A percentile compares a stretch with the other conserved stretches of the same genome.
phyloP scores from a whole-genome alignment of 495 filamentous ascomycete genomes.

The Trichoderma reesei region DNA sequence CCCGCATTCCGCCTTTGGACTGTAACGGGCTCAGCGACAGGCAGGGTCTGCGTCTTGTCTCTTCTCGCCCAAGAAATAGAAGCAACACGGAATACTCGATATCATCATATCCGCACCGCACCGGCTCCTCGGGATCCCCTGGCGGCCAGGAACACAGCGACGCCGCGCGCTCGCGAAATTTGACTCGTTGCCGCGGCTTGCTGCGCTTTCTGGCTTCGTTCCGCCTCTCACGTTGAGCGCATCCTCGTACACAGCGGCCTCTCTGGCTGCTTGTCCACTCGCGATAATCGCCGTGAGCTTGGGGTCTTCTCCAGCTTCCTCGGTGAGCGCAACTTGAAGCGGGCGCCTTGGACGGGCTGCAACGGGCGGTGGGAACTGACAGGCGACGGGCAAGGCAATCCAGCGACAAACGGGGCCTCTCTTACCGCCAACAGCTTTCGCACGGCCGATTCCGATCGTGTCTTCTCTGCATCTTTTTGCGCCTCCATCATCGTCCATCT shows the following conservation, averaged over 20 bases:
- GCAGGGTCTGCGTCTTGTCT: background rate
- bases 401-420: background rate
- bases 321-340: background rate
- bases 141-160: constrained; percentile 1
- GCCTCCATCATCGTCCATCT: background rate
- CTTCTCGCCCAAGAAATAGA: background rate
- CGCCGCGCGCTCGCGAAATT: constrained; percentile 2
- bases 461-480: background rate
- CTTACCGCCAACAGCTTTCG: background rate
- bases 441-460: background rate
- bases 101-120: background rate
- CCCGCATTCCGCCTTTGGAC: background rate
- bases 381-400: background rate
- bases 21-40: background rate
- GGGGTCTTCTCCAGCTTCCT: background rate
- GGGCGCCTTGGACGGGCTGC: background rate
- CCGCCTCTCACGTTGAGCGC: background rate
- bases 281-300: background rate
- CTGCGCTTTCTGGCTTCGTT: background rate
- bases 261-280: too few species aligned
- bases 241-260: too few species aligned
- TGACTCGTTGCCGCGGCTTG: constrained; percentile 1
- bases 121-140: background rate
- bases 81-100: background rate
- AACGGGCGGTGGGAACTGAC: background rate